Base-by-base conservation (phyloP, 2,329 filamentous ascomycete species). In the Colletotrichum chlorophyti region DNA sequence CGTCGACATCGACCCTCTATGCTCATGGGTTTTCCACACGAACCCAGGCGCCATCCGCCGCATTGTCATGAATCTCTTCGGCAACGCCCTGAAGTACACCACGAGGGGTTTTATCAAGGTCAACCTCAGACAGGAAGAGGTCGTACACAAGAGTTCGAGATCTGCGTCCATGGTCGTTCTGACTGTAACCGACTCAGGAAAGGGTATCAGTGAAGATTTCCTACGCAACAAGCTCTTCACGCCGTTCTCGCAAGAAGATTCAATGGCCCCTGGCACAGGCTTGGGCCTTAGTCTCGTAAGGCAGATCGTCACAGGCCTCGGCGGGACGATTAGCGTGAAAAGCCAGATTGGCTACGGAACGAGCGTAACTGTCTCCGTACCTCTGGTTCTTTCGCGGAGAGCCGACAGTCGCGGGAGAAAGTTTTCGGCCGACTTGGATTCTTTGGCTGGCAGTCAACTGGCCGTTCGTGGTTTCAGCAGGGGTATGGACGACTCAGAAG, bases 211-310 rank as follows among this genome's bases (percentile, higher is more conserved):
- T 0, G 75, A 81, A 19, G 81, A 87, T 10, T 89, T 84, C 62
- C 70, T 88, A 26, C 76, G 80, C 35, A 80, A 81, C 10, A 79
- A 79, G 43, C 70, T 88, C 0, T 89, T 86, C 65, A 83, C 80
- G 0, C 83, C 85, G 0, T 88, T 88, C 58, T 71, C 78, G 0
- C 86, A 89, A 64, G 86, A 89, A 63, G 79, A 87, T 45, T 71
- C 75, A 0, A 70, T 89, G 11, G 76, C 80, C 0, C 79, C 79
- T 1, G 86, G 86, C 1, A 82, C 83, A 3, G 86, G 86, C 0
- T 74, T 89, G 1, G 87, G 87, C 0, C 71, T 90, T 40, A 83
- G 81, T 24, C 83, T 89, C 14, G 85, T 89, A 9, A 74, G 78
- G 27, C 74, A 77, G 54, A 81, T 89, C 15, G 81, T 87, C 6